Evolutionary conservation across 768 basidiomycete genomes (phyloP), one percentile per base, ranked within the genome.

Genomic region (Cubamyces sp.): DNA sequence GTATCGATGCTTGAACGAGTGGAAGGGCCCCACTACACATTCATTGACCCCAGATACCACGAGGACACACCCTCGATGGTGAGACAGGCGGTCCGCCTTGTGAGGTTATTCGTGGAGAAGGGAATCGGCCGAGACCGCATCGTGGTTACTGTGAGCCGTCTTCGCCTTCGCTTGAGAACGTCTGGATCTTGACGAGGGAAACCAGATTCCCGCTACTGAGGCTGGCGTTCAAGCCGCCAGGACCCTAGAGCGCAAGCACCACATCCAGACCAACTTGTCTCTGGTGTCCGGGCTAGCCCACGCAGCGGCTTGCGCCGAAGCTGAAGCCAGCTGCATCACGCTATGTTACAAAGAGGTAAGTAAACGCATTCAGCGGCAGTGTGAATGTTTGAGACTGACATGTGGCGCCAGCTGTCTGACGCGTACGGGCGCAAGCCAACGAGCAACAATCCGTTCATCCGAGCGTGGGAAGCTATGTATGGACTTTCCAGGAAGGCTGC

Each of bases 181-280:
- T 21, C 59, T 54, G 25, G 60, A 49, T 19, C 39, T 46, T 57
- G 46, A 61, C 47, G 45, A 5, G 37, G 53, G 19, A 39, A 34
- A 3, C 41, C 54, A 87, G 86, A 79, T 88, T 41, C 84, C 86
- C 30, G 85, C 86, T 5, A 87, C 86, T 0, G 77, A 81, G 39
- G 74, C 74, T 28, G 87, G 87, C 16, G 76, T 87, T 14, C 54
- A 60, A 25, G 86, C 86, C 6, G 79, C 84, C 0, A 71, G 68
- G 25, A 65, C 69, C 52, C 77, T 87, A 12, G 71, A 74, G 39
- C 64, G 70, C 21, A 67, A 68, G 47, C 66, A 80, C 50, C 68
- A 69, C n/a, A 80, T 87, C 30, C 73, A 78, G 21, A 81, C 81
- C 21, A 84, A 86, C 69, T 70, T 88, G 41, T 76, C 76, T 41